Evolutionary conservation across 805 yeast genomes (phyloP).

Genomic region (Zygosaccharomyces pseudorouxii): DNA sequence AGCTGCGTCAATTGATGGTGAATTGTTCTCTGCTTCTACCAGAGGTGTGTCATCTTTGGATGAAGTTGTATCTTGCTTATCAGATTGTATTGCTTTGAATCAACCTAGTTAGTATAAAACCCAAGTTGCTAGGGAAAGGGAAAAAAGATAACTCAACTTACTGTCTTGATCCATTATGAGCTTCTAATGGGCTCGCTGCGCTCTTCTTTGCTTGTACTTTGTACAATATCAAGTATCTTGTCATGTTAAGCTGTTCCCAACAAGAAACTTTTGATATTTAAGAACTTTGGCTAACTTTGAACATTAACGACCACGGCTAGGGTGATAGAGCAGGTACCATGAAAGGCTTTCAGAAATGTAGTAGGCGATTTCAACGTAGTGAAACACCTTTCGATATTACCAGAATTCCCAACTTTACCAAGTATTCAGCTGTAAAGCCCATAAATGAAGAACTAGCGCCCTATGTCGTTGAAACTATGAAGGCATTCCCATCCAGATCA

Average conservation of each 20-base stretch:
- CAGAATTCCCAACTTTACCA: conserved; percentile 35
- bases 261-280: background rate
- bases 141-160: background rate
- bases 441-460: conserved; percentile 35
- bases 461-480: conserved; percentile 33
- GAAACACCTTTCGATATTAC: conserved; percentile 23
- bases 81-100: background rate
- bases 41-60: background rate
- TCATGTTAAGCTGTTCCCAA: background rate
- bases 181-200: background rate
- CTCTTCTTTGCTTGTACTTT: background rate
- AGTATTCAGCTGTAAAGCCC: conserved; percentile 34
- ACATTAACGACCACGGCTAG: background rate
- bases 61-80: background rate
- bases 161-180: conserved; percentile 2
- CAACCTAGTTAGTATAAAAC: background rate
- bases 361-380: conserved; percentile 17
- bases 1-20: background rate
- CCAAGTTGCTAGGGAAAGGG: background rate
- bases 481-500: conserved; percentile 41
- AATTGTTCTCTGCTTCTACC: background rate
- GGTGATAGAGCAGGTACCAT: background rate
- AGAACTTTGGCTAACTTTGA: background rate
- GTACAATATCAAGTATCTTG: background rate
- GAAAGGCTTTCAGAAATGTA: background rate